Conservation (phyloP, 805 yeast genomes). For the Cyberlindnera mycetangii region DNA sequence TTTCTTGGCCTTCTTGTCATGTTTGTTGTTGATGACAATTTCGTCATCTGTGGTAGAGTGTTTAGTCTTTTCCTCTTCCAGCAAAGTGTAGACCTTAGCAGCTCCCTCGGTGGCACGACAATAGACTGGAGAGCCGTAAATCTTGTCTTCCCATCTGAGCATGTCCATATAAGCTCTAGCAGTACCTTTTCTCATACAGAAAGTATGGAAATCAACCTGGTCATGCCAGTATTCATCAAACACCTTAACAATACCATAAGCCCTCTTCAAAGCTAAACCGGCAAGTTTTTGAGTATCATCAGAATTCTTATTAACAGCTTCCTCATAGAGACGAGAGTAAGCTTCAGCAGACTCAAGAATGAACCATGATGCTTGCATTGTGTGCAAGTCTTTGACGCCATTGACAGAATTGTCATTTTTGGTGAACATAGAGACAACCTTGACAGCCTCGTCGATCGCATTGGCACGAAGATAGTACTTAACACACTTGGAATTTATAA, state of each 20-base stretch:
- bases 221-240: slow-evolving; percentile 74
- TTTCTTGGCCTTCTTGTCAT: slow-evolving; percentile 55
- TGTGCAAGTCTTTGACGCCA: slow-evolving; percentile 82
- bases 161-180: slow-evolving; percentile 77
- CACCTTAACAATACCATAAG: slow-evolving; percentile 58
- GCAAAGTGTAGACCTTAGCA: slow-evolving; percentile 42
- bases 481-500: slow-evolving; percentile 82
- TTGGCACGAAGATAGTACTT: slow-evolving; percentile 81
- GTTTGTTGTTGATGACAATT: slow-evolving; percentile 38
- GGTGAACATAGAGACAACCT: slow-evolving; percentile 74
- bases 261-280: slow-evolving; percentile 82
- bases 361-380: slow-evolving; percentile 92
- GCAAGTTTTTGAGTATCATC: slow-evolving; percentile 44
- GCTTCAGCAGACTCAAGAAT: slow-evolving; percentile 82
- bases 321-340: slow-evolving; percentile 57
- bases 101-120: slow-evolving; percentile 70
- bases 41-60: slow-evolving; percentile 12
- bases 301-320: slow-evolving; percentile 35
- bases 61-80: slow-evolving; percentile 29
- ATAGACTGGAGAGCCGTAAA: slow-evolving; percentile 69
- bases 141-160: slow-evolving; percentile 76
- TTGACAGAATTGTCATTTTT: slow-evolving; percentile 77
- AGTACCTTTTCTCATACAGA: slow-evolving; percentile 88
- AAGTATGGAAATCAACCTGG: slow-evolving; percentile 92
- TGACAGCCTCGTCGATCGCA: slow-evolving; percentile 69